These are phyloP conservation scores for Corylus avellana DNA, from an alignment of 306 rosid genomes.

Conservation along the genomic window DNA sequence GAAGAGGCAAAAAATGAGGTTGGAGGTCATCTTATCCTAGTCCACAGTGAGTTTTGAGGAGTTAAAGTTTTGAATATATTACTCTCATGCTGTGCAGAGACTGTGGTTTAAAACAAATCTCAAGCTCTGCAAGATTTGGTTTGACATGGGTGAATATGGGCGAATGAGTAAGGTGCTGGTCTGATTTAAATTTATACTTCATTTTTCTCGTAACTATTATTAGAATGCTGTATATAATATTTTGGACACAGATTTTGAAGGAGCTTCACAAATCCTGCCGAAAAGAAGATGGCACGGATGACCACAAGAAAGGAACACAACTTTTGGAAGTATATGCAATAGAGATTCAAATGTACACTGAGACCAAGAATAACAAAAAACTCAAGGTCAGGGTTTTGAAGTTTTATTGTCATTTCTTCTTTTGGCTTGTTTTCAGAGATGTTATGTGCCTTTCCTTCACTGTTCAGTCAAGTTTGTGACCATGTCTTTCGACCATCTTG, in stretches of 20 bases:
- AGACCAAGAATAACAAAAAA: slow-evolving; percentile 95
- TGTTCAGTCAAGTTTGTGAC: not conserved
- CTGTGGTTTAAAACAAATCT: slow-evolving; percentile 98
- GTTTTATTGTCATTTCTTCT: not conserved
- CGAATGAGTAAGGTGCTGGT: slow-evolving; percentile 87
- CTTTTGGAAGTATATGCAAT: slow-evolving; percentile 94
- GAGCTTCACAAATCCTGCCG: slow-evolving; percentile 93
- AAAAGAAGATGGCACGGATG: slow-evolving; percentile 96
- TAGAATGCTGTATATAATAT: slow-evolving; percentile 5
- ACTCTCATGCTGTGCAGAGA: slow-evolving; percentile 55
- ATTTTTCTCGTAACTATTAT: not conserved
- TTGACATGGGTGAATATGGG: slow-evolving; percentile 97
- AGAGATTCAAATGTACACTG: slow-evolving; percentile 97
- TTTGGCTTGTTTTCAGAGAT: slow-evolving; percentile 12
- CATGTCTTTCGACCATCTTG: not conserved
- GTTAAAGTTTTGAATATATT: slow-evolving; percentile 20
- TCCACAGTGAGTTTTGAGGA: slow-evolving; percentile 11
- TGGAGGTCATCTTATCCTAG: slow-evolving; percentile 19
- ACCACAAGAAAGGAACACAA: slow-evolving; percentile 98
- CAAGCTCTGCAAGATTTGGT: slow-evolving; percentile 98
- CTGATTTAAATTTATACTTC: not conserved
- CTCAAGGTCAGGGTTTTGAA: slow-evolving; percentile 66
- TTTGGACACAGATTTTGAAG: slow-evolving; percentile 73
- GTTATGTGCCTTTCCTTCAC: not conserved
- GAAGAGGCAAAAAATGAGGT: slow-evolving; percentile 99